Evolutionary conservation across 73 alveolate genomes (phyloP).

Genomic region (Paramecium caudatum): DNA sequence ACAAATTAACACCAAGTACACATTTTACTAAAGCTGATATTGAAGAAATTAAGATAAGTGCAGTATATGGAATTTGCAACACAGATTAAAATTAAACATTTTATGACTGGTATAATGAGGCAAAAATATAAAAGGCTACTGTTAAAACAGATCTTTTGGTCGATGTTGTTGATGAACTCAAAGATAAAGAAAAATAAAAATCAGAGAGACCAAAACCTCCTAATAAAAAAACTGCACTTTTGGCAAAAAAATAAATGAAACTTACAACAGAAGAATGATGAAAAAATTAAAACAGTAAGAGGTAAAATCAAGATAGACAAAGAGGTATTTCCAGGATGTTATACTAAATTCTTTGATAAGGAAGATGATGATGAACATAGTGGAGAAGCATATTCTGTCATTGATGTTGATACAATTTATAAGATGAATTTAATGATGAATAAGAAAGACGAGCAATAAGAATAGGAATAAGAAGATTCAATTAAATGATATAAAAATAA

Average conservation of each 20-base stretch:
- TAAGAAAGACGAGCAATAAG: too few relatives aligned
- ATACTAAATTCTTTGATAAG: slow-evolving; percentile 46
- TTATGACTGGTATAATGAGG: slow-evolving; percentile 71
- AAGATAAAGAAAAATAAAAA: not conserved
- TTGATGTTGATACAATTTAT: too few relatives aligned
- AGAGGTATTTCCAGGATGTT: slow-evolving; percentile 68
- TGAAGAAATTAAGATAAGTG: slow-evolving; percentile 16
- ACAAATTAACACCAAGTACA: not conserved
- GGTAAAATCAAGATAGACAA: slow-evolving; percentile 44
- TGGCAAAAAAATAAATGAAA: slow-evolving; percentile 38
- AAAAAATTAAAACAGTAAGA: slow-evolving; percentile 54
- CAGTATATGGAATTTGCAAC: slow-evolving; percentile 17
- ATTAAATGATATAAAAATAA: too few relatives aligned
- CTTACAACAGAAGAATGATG: not conserved
- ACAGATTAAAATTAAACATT: slow-evolving; percentile 43
- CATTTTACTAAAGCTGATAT: slow-evolving; percentile 12
- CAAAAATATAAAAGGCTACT: slow-evolving; percentile 7
- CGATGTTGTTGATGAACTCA: slow-evolving; percentile 4
- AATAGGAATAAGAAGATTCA: too few relatives aligned
- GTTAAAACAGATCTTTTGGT: not conserved
- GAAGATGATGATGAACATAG: slow-evolving; percentile 59
- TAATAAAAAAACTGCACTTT: not conserved
- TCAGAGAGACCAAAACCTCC: not conserved
- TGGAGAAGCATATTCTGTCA: too few relatives aligned
- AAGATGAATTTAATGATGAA: too few relatives aligned